Evolutionary conservation across 805 yeast species (phyloP), one percentile per base, ranked within the genome.

Genomic region (Cyberlindnera japonica): DNA sequence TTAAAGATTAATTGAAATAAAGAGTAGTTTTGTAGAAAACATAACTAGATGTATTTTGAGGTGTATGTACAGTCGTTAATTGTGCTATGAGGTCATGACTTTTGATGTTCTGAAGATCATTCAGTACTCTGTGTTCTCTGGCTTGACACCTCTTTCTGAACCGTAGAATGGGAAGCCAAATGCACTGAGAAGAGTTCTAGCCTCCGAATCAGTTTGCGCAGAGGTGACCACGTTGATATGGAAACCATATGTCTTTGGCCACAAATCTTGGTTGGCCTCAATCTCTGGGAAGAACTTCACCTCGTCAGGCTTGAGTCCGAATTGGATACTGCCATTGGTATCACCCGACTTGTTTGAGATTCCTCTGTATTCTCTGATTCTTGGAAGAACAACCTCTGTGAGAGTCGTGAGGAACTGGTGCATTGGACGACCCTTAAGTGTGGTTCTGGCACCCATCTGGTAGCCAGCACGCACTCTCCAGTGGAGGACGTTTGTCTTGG

Each of bases 301-400:
- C 54, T 86, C 88, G 39, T 83, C 86, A 2, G 86, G 79, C 29
- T 75, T 77, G 52, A 93, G 64, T 33, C 96, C 96, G 58, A 93
- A 81, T 9, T 93, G 74, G 43, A 95, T 75, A 61, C 87, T 85
- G 43, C 99, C 99, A 55, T 72, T 75, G 39, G 74, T 71, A 62
- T 90, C 97, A 45, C 98, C 99, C 4, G 89, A 68, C 33, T 74
- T 70, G 63, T 78, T 79, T 23, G 79, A 74, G 37, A 93, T 70
- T 36, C 97, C 97, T 49, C 70, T 68, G 64, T 85, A 93, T 36
- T 88, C 87, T 74, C 95, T 82, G 42, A 90, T 79, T 63, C 96
- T 78, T 34, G 99, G 99, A 53, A 93, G 73, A 15, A 93, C 98
- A 48, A 95, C 68, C 65, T 93, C 99, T 2, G 95, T 80, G 53